Base-by-base conservation (phyloP, 1,139 yeast species). In the Eremothecium coryli region DNA sequence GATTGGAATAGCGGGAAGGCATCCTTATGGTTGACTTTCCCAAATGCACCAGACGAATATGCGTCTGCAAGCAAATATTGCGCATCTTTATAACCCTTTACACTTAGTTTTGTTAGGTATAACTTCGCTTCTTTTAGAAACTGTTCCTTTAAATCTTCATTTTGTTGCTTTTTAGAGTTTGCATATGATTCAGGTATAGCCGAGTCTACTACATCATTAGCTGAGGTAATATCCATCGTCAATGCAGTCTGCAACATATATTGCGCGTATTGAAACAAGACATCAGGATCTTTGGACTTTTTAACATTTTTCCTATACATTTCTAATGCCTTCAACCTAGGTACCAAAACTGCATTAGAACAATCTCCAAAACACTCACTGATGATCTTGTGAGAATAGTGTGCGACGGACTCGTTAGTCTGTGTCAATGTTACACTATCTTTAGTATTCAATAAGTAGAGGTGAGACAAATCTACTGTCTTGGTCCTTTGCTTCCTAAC, bases 51-150 rank as follows among this genome's bases (percentile, higher is more conserved):
- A 4, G 90, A 78, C 17, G 90, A 73, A 54, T 77, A 78, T 0
- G 93, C 90, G 57, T 90, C 97, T 12, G 77, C 98, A 26, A 90
- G 64, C 24, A 88, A 66, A 54, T 88, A 90, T 56, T 88, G 97
- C 0, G 97, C 94, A 41, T 88, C 95, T 3, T 79, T 71, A 49
- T 77, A 81, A 4, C 96, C 95, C 44, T 79, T 74, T 43, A 82
- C 93, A 14, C 88, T 67, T 27, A 90, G 68, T 49, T 75, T 75
- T 44, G 75, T 78, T 44, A 90, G 66, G 45, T 82, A 78, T 39
- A 67, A 67, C 24, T 72, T 65, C 0, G 95, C 93, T 52, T 90
- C 96, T 49, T 81, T 81, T 29, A 86, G 61, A 41, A 76, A 73
- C 42, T 76, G 68, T 35, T 65, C 51, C 39, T 50, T 60, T 36